Evolutionary conservation across 1,139 yeast species (phyloP), one percentile per base, ranked within the genome.

Genomic region (Hemisphaericaspora xylofermentans): DNA sequence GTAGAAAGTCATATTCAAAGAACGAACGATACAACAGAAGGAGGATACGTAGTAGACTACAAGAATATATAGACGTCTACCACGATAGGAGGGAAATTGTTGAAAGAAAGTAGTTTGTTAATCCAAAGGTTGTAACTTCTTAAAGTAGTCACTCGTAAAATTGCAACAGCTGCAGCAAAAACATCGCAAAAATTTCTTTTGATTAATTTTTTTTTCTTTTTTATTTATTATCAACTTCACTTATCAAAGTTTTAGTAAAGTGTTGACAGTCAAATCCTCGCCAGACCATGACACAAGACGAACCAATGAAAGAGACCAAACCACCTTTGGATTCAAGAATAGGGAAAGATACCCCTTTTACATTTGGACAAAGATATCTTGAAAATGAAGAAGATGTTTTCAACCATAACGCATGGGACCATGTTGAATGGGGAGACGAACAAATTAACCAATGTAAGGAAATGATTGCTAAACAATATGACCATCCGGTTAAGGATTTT

Each of bases 401-500:
- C 81, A 78, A 78, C 48, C 95, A 87, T 59, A 93, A 93, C 61
- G 98, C 99, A 0, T 93, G 99, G 84, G 99, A 93, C 60, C 96
- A 94, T 59, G 97, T 89, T 16, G 96, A 89, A 57, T 91, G 97
- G 96, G 98, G 95, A 37, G 89, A 85, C 38, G 96, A 88, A 52
- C 98, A 94, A 59, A 66, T 83, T 22, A 61, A 71, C 16, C 81
- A 84, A 50, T 96, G 97, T 2, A 76, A 86, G 58, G 82, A 74
- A 51, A 80, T 84, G 61, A 85, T 93, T 22, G 66, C 78, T 12
- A 78, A 80, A 49, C 99, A 93, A 59, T 78, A 79, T 48, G 88
- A 84, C 36, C 68, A 73, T 41, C 98, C 98, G 0, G 98, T 94
- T 13, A 73, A 80, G 38, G 96, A 86, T 3, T 87, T 85, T 56